Conservation (phyloP, 441 rosid genomes). For the Gossypium aridum region DNA sequence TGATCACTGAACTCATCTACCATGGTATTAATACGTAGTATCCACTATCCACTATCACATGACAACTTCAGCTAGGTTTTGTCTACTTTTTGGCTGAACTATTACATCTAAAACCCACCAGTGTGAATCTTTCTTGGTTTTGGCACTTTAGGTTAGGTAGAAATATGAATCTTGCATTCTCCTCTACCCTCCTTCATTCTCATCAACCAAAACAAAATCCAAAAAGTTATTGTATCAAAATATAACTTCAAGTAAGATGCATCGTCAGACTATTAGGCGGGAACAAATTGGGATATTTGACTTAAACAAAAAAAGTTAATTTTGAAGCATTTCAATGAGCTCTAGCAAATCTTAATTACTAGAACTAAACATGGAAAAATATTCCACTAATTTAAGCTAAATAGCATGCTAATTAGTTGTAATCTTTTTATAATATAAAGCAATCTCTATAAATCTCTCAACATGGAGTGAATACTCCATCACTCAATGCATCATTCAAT, state of each 20-base stretch:
- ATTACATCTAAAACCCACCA: background rate
- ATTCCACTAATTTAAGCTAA: background rate
- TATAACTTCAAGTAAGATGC: background rate
- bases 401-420: background rate
- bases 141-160: background rate
- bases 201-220: background rate
- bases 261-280: background rate
- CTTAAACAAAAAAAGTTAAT: background rate
- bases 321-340: background rate
- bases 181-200: background rate
- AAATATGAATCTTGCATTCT: constrained; percentile 2
- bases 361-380: background rate
- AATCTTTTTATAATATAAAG: background rate
- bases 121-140: background rate
- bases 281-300: background rate
- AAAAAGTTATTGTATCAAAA: background rate
- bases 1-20: background rate
- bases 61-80: background rate
- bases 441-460: background rate
- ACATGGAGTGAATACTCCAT: background rate
- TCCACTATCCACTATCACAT: background rate
- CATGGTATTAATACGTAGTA: background rate
- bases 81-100: background rate
- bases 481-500: background rate
- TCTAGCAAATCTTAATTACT: background rate